A percentile compares a stretch with the other conserved stretches of the same genome.
Conservation (phyloP, 495 filamentous ascomycete genomes). For the Lasiosphaeria miniovina region DNA sequence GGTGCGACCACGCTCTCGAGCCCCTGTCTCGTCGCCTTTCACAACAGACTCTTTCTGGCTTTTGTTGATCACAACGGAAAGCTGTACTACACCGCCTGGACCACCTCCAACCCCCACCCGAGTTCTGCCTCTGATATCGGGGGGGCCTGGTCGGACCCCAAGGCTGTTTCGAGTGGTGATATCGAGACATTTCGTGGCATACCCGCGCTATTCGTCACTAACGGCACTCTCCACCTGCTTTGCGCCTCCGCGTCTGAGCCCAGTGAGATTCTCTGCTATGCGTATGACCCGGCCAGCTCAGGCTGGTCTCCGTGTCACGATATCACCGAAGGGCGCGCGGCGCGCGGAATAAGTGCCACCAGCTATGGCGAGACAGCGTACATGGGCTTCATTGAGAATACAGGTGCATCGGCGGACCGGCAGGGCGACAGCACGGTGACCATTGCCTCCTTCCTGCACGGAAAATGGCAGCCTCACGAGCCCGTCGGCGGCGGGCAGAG, state of each 20-base stretch:
- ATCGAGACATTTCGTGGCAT: slow-evolving; percentile 21
- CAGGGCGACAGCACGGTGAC: slow-evolving; percentile 17
- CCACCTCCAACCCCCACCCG: slow-evolving; percentile 8
- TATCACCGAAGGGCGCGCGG: slow-evolving; percentile 27
- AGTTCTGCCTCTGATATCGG: slow-evolving; percentile 1
- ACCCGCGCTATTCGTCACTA: slow-evolving; percentile 27
- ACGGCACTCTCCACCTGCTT: slow-evolving; percentile 25
- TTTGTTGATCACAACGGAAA: slow-evolving; percentile 17
- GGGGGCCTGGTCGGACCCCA: slow-evolving; percentile 20
- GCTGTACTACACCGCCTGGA: slow-evolving; percentile 25
- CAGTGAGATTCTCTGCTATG: slow-evolving; percentile 27
- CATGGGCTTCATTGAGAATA: slow-evolving; percentile 25
- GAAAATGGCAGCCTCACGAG: slow-evolving; percentile 26
- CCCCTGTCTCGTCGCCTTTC: slow-evolving; percentile 28
- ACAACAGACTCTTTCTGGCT: slow-evolving; percentile 30
- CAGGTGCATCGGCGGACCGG: slow-evolving; percentile 12
- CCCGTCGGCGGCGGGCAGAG: slow-evolving; percentile 16
- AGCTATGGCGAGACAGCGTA: slow-evolving; percentile 30
- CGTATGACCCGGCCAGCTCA: slow-evolving; percentile 18
- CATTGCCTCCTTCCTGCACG: slow-evolving; percentile 24
- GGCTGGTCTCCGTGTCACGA: slow-evolving; percentile 25
- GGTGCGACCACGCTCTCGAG: slow-evolving; percentile 16
- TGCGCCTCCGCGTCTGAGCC: slow-evolving; percentile 19
- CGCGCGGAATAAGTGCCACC: slow-evolving; percentile 26
- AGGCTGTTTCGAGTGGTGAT: slow-evolving; percentile 9